Percentiles rank a stretch among this genome's conserved stretches.
phyloP scores from a whole-genome alignment of 768 basidiomycete genomes.

The Pisolithus sp. region DNA sequence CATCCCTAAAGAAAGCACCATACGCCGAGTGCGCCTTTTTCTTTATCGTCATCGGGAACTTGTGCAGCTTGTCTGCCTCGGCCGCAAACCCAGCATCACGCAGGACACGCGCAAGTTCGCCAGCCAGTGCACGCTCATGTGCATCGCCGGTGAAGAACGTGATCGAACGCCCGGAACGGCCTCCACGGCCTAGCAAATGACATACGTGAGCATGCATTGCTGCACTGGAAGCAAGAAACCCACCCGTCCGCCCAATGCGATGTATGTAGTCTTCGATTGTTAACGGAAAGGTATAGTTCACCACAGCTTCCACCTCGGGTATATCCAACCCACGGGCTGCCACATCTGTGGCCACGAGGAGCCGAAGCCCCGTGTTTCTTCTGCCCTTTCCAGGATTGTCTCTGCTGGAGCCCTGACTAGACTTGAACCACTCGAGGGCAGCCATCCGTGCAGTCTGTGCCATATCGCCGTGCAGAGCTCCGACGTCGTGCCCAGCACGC shows the following conservation, averaged over 20 bases:
- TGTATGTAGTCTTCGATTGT: slow-evolving; percentile 93
- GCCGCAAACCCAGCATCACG: slow-evolving; percentile 81
- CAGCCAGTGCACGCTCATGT: slow-evolving; percentile 81
- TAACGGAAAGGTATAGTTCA: slow-evolving; percentile 97
- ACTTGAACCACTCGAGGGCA: slow-evolving; percentile 82
- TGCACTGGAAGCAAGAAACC: slow-evolving; percentile 1
- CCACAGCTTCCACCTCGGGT: slow-evolving; percentile 87
- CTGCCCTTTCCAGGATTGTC: background rate
- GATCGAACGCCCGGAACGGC: slow-evolving; percentile 82
- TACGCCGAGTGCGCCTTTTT: slow-evolving; percentile 90
- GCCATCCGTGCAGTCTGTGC: slow-evolving; percentile 78
- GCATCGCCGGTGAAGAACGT: slow-evolving; percentile 95
- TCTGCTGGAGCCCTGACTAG: slow-evolving; percentile 40
- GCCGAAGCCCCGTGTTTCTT: slow-evolving; percentile 35
- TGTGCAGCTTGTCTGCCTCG: slow-evolving; percentile 54
- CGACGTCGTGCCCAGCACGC: slow-evolving; percentile 70
- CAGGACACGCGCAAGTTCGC: slow-evolving; percentile 88
- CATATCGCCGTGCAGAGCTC: slow-evolving; percentile 87
- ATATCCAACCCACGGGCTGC: slow-evolving; percentile 97
- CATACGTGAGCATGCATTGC: background rate
- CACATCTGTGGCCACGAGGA: slow-evolving; percentile 96
- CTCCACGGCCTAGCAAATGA: slow-evolving; percentile 67
- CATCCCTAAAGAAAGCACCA: slow-evolving; percentile 77
- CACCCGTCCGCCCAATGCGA: slow-evolving; percentile 84
- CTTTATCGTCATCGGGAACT: slow-evolving; percentile 96